Conservation (phyloP, 805 yeast species). For the Cyberlindnera amylophila region DNA sequence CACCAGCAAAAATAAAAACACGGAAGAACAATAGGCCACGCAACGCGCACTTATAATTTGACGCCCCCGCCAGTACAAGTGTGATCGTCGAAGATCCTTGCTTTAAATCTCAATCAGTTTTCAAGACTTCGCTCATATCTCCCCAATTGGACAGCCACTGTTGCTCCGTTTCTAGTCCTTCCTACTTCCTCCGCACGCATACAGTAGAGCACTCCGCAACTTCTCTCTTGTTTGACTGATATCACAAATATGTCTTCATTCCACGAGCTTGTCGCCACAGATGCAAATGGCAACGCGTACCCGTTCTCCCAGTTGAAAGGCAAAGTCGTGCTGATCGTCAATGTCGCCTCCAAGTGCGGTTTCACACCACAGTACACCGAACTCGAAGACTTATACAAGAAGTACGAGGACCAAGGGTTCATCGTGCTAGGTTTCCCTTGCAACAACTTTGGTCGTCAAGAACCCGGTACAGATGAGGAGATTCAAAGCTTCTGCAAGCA, state of each 20-base stretch:
- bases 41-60: too few relatives aligned
- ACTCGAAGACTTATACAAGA: conserved; percentile 63
- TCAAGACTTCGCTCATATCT: too few relatives aligned
- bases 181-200: too few relatives aligned
- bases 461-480: conserved; percentile 64
- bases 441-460: conserved; percentile 85
- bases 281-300: conserved; percentile 55
- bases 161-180: too few relatives aligned
- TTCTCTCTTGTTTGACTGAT: too few relatives aligned
- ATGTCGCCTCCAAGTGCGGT: conserved; percentile 86
- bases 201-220: too few relatives aligned
- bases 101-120: too few relatives aligned
- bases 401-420: conserved; percentile 62
- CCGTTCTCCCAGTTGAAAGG: conserved; percentile 64
- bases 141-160: too few relatives aligned
- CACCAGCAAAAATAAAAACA: too few relatives aligned
- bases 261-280: conserved; percentile 62
- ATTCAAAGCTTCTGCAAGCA: conserved; percentile 70
- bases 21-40: too few relatives aligned
- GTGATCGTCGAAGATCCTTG: too few relatives aligned
- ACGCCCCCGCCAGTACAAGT: too few relatives aligned
- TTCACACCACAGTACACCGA: conserved; percentile 79
- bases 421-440: conserved; percentile 83
- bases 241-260: conserved; percentile 38
- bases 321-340: conserved; percentile 78